These are phyloP conservation scores for Fusarium nurragi DNA, from an alignment of 2,329 filamentous ascomycete genomes.

Conservation along the genomic window DNA sequence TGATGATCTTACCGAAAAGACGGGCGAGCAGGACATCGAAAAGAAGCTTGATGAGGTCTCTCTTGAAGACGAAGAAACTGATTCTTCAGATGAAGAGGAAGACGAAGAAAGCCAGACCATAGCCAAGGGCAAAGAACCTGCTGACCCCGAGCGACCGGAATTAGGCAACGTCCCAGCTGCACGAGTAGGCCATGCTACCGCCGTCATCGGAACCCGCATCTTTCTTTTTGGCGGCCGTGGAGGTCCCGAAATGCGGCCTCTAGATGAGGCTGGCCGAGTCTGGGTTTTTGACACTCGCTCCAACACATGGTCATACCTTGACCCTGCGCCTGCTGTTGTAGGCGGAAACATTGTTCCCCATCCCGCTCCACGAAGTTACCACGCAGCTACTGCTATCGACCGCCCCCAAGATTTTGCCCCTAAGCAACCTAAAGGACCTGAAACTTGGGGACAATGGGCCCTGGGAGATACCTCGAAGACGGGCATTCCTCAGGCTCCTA, in stretches of 20 bases:
- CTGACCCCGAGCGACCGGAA: conserved; percentile 38
- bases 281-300: conserved; percentile 78
- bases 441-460: conserved; percentile 65
- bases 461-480: conserved; percentile 63
- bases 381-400: conserved; percentile 67
- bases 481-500: conserved; percentile 68
- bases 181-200: conserved; percentile 77
- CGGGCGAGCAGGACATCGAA: conserved; percentile 39
- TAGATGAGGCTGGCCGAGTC: conserved; percentile 78
- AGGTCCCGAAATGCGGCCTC: conserved; percentile 71
- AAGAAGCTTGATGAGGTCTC: conserved; percentile 56
- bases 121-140: conserved; percentile 54
- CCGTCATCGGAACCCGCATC: conserved; percentile 73
- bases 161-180: conserved; percentile 66
- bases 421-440: conserved; percentile 49
- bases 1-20: conserved; percentile 40
- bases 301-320: conserved; percentile 71
- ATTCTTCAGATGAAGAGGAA: conserved; percentile 27
- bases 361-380: conserved; percentile 76
- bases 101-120: conserved; percentile 35
- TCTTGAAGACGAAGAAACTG: conserved; percentile 46
- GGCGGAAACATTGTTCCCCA: conserved; percentile 52
- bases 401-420: conserved; percentile 63
- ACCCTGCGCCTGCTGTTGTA: conserved; percentile 61
- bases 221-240: conserved; percentile 86